A percentile compares a stretch with the other conserved stretches of the same genome.
Conservation (phyloP, 2,329 filamentous ascomycete species). For the Fusarium verticillioides region DNA sequence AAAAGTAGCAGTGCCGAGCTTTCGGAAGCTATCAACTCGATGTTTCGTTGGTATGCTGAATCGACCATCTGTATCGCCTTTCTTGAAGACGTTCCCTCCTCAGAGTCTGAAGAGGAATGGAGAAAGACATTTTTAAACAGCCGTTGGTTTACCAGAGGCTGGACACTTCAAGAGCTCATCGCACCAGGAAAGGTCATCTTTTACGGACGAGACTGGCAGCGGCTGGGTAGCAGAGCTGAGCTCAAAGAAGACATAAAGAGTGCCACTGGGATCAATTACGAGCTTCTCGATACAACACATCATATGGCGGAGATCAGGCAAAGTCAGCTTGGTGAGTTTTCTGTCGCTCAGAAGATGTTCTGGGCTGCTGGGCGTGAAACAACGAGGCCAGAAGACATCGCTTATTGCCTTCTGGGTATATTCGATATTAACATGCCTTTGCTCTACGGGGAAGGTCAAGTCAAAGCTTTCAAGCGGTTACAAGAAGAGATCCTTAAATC, state of each 20-base stretch:
- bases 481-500: constrained; percentile 47
- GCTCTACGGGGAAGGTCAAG: constrained; percentile 48
- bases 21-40: constrained; percentile 48
- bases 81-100: constrained; percentile 35
- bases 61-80: constrained; percentile 44
- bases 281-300: constrained; percentile 25
- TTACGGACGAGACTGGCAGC: constrained; percentile 39
- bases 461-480: constrained; percentile 44
- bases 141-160: constrained; percentile 46
- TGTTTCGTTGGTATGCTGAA: constrained; percentile 49
- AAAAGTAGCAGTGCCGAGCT: constrained; percentile 48
- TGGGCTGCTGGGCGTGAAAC: constrained; percentile 48
- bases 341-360: constrained; percentile 45
- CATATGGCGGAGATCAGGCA: constrained; percentile 17
- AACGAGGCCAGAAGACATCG: constrained; percentile 46
- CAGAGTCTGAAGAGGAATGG: neutral
- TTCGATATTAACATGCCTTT: constrained; percentile 51
- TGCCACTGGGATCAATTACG: constrained; percentile 33
- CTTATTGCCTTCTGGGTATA: constrained; percentile 49
- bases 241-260: constrained; percentile 31
- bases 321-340: constrained; percentile 22
- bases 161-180: constrained; percentile 47
- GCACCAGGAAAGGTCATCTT: constrained; percentile 43
- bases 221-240: constrained; percentile 29
- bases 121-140: constrained; percentile 16